phyloP scores from a whole-genome alignment of 371 early-diverging fungal genomes.

The Enterospora canceri region DNA sequence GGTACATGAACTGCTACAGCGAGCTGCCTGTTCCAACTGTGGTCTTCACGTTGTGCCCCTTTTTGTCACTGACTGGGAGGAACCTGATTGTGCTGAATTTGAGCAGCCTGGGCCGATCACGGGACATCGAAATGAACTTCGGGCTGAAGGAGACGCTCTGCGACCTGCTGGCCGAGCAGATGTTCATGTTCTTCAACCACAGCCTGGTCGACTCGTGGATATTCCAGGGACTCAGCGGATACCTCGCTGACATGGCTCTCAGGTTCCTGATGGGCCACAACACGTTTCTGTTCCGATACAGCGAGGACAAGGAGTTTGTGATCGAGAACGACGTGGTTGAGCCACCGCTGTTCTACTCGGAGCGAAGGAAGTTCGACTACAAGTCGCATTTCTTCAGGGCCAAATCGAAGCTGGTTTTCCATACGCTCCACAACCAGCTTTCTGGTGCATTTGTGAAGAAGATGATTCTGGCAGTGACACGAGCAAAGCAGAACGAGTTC shows the following conservation, averaged over 20 bases:
- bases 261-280: conserved; percentile 53
- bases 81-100: conserved; percentile 31
- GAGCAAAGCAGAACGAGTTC: conserved; percentile 5
- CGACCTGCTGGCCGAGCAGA: conserved; percentile 22
- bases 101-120: conserved; percentile 29
- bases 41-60: conserved; percentile 37
- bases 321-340: conserved; percentile 51
- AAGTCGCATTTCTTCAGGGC: conserved; percentile 42
- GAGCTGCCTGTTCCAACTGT: conserved; percentile 17
- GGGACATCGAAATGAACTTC: conserved; percentile 48
- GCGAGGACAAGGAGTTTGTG: conserved; percentile 49
- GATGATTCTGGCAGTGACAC: conserved; percentile 40
- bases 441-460: conserved; percentile 57
- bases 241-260: conserved; percentile 40
- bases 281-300: conserved; percentile 46
- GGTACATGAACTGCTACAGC: conserved; percentile 20
- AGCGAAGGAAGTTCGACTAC: conserved; percentile 8
- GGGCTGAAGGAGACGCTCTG: conserved; percentile 18
- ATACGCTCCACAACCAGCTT: conserved; percentile 52
- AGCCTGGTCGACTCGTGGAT: conserved; percentile 43
- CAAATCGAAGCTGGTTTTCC: conserved; percentile 51
- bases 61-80: conserved; percentile 17
- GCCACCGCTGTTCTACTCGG: conserved; percentile 40
- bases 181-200: conserved; percentile 35
- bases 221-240: conserved; percentile 46